A percentile compares a stretch with the other conserved stretches of the same genome.
phyloP scores from a whole-genome alignment of 208 protist species.

The Angomonas deanei region DNA sequence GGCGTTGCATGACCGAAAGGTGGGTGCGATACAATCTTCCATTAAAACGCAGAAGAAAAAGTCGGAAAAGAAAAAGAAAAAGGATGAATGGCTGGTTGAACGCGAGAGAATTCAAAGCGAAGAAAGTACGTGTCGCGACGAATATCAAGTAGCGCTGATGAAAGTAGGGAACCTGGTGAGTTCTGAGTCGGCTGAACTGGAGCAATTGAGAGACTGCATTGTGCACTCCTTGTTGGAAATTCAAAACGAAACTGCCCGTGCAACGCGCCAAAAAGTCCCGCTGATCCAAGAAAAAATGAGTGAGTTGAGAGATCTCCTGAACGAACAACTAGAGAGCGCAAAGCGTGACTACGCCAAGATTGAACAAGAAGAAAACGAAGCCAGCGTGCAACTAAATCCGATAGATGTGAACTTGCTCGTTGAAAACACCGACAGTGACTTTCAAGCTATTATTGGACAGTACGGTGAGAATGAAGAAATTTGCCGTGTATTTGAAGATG shows the following conservation, averaged over 20 bases:
- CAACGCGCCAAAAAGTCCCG: too few relatives aligned
- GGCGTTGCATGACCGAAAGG: slow-evolving; percentile 14
- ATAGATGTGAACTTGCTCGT: neutral
- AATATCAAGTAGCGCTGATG: neutral
- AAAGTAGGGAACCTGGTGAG: neutral
- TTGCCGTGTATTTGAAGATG: neutral
- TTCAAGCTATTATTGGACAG: neutral
- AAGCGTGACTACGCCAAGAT: too few relatives aligned
- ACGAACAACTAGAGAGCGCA: too few relatives aligned
- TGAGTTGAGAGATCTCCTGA: too few relatives aligned
- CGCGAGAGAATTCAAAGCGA: slow-evolving; percentile 10
- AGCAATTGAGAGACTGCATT: too few relatives aligned
- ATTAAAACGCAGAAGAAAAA: slow-evolving; percentile 34
- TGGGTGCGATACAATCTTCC: slow-evolving; percentile 19
- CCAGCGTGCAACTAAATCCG: too few relatives aligned
- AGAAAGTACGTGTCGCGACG: slow-evolving; percentile 1
- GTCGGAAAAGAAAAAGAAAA: slow-evolving; percentile 1
- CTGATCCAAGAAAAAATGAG: too few relatives aligned
- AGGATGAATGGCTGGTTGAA: slow-evolving; percentile 10
- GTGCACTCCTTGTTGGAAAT: too few relatives aligned
- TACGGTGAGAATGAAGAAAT: neutral
- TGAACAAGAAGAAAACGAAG: too few relatives aligned
- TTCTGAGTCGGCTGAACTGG: too few relatives aligned
- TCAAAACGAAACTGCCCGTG: too few relatives aligned
- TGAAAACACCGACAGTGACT: neutral